Base-by-base conservation (phyloP, 2,329 filamentous ascomycete species). In the Clonostachys rosea region DNA sequence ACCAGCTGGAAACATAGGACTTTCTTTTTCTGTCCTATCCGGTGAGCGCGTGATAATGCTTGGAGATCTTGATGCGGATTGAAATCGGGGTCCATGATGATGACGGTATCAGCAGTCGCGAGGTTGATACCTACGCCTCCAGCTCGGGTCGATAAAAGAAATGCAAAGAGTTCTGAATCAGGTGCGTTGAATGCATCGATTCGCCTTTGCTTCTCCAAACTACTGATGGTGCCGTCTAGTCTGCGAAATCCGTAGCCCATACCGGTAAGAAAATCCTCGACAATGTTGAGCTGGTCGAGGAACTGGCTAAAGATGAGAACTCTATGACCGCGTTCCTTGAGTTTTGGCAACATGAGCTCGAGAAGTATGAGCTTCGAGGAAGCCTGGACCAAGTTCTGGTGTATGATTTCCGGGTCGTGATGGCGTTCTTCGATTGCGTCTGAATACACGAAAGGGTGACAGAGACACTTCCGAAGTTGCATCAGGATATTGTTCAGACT, bases 11-110 rank as follows among this genome's bases (percentile, higher is more conserved):
- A 96, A 54, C 95, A 95, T 2, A 99, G 76, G 0, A 99, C 94
- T 57, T 95, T 96, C 55, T 94, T 91, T 65, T 91, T 90, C 66
- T 99, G 95, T 0, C 95, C 95, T 52, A 99, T 97, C 24, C 94
- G 86, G 66, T 99, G 94, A 16, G 92, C 94, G 54, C 95, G 84
- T 33, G 92, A 95, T 33, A 99, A 76, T 0, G 94, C 94, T 64
- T 99, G 94, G 39, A 99, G 87, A 59, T 99, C 95, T 66, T 99
- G 94, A 60, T 99, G 94, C 1, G 94, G 94, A 52, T 99, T 99
- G 73, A 95, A 97, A 61, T 99, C 94, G 0, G 90, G 90, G 57
- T 99, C 91, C 54, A 97, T 83, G 54, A 99, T 96, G 54, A 99
- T 96, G 51, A 99, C 95, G 0, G 94, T 99, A 60, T 99, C 94